These are phyloP conservation scores for Rhodotorula toruloides DNA, from an alignment of 768 basidiomycete species.

Conservation along the genomic window DNA sequence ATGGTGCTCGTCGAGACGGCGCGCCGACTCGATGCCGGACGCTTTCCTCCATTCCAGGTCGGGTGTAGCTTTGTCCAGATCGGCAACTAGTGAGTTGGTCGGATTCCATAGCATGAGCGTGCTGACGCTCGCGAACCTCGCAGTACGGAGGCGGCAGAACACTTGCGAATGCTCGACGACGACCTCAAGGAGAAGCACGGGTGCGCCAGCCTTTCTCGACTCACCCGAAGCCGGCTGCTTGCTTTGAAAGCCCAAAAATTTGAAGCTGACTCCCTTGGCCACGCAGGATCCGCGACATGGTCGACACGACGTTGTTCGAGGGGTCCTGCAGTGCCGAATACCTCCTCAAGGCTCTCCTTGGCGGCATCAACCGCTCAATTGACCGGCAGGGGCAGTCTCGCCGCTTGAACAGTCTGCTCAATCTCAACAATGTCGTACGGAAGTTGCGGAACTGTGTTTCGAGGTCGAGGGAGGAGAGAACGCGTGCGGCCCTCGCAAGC, in stretches of 20 bases:
- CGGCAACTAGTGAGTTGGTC: constrained; percentile 48
- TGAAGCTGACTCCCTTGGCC: no score
- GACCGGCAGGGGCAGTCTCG: background rate
- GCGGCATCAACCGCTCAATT: constrained; percentile 22
- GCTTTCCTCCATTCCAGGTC: constrained; percentile 40
- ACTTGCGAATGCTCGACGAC: constrained; percentile 17
- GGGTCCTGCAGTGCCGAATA: constrained; percentile 10
- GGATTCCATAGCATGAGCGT: background rate
- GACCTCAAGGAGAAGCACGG: constrained; percentile 24
- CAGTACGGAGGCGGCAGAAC: constrained; percentile 6
- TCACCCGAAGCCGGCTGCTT: background rate
- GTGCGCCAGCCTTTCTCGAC: background rate
- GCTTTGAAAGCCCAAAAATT: no score
- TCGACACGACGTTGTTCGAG: constrained; percentile 37
- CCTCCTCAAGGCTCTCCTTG: constrained; percentile 34
- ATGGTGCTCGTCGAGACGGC: constrained; percentile 18
- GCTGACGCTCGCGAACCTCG: background rate
- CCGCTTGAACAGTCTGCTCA: no score
- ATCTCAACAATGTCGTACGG: no score
- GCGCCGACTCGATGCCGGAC: constrained; percentile 17
- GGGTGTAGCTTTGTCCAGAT: constrained; percentile 67
- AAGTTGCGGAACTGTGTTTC: no score
- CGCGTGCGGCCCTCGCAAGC: no score
- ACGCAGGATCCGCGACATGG: constrained; percentile 32
- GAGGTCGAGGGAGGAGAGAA: no score